These are phyloP conservation scores for Zygoascus hellenicus DNA, from an alignment of 1,139 yeast genomes.

Conservation along the genomic window DNA sequence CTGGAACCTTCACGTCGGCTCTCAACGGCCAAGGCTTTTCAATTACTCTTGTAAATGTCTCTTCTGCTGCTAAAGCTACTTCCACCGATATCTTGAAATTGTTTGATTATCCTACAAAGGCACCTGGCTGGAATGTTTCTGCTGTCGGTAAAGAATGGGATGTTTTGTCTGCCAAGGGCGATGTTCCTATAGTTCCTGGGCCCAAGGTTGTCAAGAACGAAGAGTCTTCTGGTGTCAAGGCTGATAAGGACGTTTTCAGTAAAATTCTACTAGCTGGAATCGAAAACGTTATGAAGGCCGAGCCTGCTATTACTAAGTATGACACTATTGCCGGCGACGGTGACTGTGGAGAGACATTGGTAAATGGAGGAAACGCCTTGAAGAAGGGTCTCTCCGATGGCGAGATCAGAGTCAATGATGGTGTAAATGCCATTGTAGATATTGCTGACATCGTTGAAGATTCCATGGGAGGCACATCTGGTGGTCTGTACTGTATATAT, in stretches of 20 bases:
- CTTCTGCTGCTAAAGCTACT: slow-evolving; percentile 37
- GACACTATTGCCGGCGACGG: slow-evolving; percentile 96
- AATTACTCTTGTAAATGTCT: slow-evolving; percentile 63
- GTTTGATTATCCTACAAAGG: slow-evolving; percentile 65
- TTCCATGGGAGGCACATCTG: slow-evolving; percentile 95
- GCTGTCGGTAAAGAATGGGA: slow-evolving; percentile 33
- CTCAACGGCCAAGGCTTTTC: slow-evolving; percentile 90
- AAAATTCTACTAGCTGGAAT: slow-evolving; percentile 46
- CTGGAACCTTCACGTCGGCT: slow-evolving; percentile 78
- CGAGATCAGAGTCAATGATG: slow-evolving; percentile 42
- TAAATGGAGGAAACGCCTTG: slow-evolving; percentile 73
- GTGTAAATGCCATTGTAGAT: slow-evolving; percentile 51
- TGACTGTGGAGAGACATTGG: slow-evolving; percentile 91
- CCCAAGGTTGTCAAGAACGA: slow-evolving; percentile 18
- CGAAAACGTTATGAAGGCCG: slow-evolving; percentile 45
- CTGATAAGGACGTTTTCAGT: slow-evolving; percentile 41
- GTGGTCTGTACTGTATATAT: slow-evolving; percentile 84
- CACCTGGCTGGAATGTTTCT: slow-evolving; percentile 70
- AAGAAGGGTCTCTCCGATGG: slow-evolving; percentile 41
- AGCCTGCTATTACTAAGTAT: slow-evolving; percentile 75
- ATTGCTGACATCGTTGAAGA: slow-evolving; percentile 77
- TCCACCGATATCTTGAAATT: slow-evolving; percentile 39
- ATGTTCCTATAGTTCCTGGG: slow-evolving; percentile 36
- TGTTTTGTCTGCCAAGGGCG: slow-evolving; percentile 32
- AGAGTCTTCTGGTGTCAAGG: slow-evolving; percentile 34